These are phyloP conservation scores for Dothideomycetes sp. DNA, from an alignment of 2,329 filamentous ascomycete species.

Conservation along the genomic window DNA sequence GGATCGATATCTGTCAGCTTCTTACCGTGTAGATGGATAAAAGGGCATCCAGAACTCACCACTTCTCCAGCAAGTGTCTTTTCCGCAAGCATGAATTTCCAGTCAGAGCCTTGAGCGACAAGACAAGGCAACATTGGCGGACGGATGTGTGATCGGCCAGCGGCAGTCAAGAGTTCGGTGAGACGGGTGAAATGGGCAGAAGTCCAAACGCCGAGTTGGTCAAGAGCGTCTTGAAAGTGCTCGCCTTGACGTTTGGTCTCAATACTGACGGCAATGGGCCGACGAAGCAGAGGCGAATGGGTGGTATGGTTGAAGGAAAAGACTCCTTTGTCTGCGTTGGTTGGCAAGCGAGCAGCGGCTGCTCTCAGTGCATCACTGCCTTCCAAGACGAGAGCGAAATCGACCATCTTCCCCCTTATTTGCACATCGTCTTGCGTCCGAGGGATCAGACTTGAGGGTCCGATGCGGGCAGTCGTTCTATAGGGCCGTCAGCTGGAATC, in stretches of 20 bases:
- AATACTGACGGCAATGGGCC: slow-evolving; percentile 12
- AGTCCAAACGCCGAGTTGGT: slow-evolving; percentile 9
- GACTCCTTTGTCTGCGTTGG: slow-evolving; percentile 7
- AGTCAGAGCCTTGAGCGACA: slow-evolving; percentile 10
- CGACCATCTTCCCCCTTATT: slow-evolving; percentile 11
- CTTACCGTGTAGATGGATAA: slow-evolving; percentile 2
- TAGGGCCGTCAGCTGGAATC: slow-evolving; percentile 4
- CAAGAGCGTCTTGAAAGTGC: slow-evolving; percentile 6
- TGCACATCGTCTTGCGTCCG: slow-evolving; percentile 10
- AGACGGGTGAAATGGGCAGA: slow-evolving; percentile 12
- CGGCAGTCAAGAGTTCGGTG: slow-evolving; percentile 1
- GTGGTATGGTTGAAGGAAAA: slow-evolving; percentile 12
- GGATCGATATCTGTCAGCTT: slow-evolving; percentile 1
- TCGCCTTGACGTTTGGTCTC: slow-evolving; percentile 13
- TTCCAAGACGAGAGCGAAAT: slow-evolving; percentile 9
- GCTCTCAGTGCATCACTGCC: slow-evolving; percentile 3
- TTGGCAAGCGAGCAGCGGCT: slow-evolving; percentile 7
- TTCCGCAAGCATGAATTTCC: slow-evolving; percentile 9
- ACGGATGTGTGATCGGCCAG: slow-evolving; percentile 1
- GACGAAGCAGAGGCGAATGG: slow-evolving; percentile 6
- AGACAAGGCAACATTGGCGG: slow-evolving; percentile 10
- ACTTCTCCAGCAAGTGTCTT: slow-evolving; percentile 10
- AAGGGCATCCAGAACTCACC: slow-evolving; percentile 3
- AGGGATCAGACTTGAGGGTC: slow-evolving; percentile 9
- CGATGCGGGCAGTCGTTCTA: slow-evolving; percentile 7